Conservation (phyloP, 352 stramenopile genomes). For the Globisporangium megalacanthum region DNA sequence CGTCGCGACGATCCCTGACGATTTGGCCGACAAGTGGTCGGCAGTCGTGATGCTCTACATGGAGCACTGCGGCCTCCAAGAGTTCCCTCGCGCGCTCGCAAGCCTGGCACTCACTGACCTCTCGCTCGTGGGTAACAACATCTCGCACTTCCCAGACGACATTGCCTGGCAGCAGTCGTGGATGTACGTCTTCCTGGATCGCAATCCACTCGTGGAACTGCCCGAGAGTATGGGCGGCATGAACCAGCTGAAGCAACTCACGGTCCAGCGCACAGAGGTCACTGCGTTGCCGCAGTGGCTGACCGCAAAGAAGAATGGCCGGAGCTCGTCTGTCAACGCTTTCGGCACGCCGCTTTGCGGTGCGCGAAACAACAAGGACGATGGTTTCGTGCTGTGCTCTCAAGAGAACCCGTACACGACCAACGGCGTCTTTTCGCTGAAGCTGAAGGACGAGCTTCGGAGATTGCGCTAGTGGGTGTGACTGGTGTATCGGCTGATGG, state of each 20-base stretch:
- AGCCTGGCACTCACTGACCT: slow-evolving; percentile 20
- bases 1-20: slow-evolving; percentile 10
- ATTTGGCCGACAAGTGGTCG: slow-evolving; percentile 20
- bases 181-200: slow-evolving; percentile 28
- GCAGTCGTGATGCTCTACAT: slow-evolving; percentile 24
- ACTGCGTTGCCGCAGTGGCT: slow-evolving; percentile 1
- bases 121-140: slow-evolving; percentile 28
- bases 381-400: neutral
- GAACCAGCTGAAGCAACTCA: neutral
- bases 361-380: neutral
- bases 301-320: neutral
- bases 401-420: neutral
- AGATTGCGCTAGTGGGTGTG: neutral
- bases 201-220: slow-evolving; percentile 17
- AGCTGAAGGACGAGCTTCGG: slow-evolving; percentile 3
- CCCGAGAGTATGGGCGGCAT: slow-evolving; percentile 1
- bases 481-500: too few relatives aligned
- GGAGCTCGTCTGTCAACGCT: neutral
- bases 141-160: slow-evolving; percentile 14
- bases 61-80: slow-evolving; percentile 20
- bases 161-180: slow-evolving; percentile 7
- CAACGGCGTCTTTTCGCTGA: slow-evolving; percentile 3
- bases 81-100: slow-evolving; percentile 14
- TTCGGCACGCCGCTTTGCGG: slow-evolving; percentile 2
- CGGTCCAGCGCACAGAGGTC: slow-evolving; percentile 5